Evolutionary conservation across 805 yeast species (phyloP).

Genomic region (Kodamaea laetipori): DNA sequence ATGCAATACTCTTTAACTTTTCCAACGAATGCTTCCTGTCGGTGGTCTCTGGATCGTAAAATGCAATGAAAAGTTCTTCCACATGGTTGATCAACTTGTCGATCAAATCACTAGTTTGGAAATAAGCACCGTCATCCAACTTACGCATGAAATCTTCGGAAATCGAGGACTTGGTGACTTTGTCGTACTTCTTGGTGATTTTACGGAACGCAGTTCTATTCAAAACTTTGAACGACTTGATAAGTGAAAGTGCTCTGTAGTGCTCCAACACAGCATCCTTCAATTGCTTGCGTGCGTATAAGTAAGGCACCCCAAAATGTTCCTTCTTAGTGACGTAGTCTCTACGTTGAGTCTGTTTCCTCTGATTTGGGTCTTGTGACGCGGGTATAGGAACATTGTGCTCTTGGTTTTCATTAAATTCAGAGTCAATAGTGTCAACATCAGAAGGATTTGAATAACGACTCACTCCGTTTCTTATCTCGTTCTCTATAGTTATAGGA

Average conservation of each 20-base stretch:
- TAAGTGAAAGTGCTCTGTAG: conserved; percentile 69
- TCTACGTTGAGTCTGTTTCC: conserved; percentile 32
- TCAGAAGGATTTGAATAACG: conserved; percentile 1
- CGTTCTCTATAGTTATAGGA: conserved; percentile 33
- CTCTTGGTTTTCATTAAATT: not conserved
- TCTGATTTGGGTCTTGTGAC: conserved; percentile 19
- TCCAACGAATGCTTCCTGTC: conserved; percentile 72
- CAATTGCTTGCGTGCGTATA: conserved; percentile 65
- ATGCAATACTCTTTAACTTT: conserved; percentile 52
- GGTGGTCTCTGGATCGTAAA: conserved; percentile 53
- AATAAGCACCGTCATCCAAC: conserved; percentile 54
- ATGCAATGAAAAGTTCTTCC: conserved; percentile 66
- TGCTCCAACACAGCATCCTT: conserved; percentile 70
- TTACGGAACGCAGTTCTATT: conserved; percentile 90
- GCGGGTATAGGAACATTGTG: conserved; percentile 1
- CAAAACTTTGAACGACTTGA: conserved; percentile 68
- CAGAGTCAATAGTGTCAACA: conserved; percentile 9
- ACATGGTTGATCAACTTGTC: conserved; percentile 63
- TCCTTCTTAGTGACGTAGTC: conserved; percentile 50
- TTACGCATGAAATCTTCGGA: conserved; percentile 55
- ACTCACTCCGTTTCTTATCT: conserved; percentile 31
- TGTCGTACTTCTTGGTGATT: conserved; percentile 88
- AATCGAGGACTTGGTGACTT: conserved; percentile 52
- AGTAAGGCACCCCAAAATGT: conserved; percentile 53
- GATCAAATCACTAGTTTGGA: conserved; percentile 63